Conservation (phyloP, 2,329 filamentous ascomycete genomes). For the Colletotrichum sp. region DNA sequence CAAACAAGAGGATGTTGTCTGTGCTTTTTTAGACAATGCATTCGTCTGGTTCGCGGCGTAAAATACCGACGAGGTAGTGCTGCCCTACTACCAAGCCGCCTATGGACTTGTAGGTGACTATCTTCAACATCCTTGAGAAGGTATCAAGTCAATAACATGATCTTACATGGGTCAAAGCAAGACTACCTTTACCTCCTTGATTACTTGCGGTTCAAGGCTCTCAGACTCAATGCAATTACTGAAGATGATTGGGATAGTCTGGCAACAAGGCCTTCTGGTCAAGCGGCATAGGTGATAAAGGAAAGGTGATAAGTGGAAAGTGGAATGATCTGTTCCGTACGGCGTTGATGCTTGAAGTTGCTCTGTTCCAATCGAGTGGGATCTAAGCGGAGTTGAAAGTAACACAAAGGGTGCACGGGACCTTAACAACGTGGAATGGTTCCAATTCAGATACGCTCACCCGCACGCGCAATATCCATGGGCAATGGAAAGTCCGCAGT, state of each 20-base stretch:
- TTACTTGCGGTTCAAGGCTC: neutral
- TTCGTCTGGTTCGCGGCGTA: neutral
- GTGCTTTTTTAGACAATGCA: neutral
- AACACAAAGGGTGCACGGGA: neutral
- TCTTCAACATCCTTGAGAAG: neutral
- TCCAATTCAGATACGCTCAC: neutral
- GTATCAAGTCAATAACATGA: neutral
- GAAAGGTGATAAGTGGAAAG: neutral
- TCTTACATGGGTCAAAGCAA: neutral
- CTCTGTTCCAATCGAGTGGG: neutral
- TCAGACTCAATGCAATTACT: neutral
- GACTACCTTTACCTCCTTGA: neutral
- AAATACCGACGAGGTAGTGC: neutral
- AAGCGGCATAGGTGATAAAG: neutral
- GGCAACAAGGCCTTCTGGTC: neutral
- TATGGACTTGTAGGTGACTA: neutral
- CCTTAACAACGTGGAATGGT: neutral
- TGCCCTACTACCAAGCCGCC: neutral
- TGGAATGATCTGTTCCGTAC: neutral
- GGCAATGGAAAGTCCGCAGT: neutral
- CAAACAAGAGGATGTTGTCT: neutral
- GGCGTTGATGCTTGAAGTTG: neutral
- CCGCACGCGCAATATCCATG: neutral
- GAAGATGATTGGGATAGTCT: neutral
- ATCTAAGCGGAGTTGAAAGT: neutral